Conservation (phyloP, 768 basidiomycete genomes). For the Hypholoma fasciculare region DNA sequence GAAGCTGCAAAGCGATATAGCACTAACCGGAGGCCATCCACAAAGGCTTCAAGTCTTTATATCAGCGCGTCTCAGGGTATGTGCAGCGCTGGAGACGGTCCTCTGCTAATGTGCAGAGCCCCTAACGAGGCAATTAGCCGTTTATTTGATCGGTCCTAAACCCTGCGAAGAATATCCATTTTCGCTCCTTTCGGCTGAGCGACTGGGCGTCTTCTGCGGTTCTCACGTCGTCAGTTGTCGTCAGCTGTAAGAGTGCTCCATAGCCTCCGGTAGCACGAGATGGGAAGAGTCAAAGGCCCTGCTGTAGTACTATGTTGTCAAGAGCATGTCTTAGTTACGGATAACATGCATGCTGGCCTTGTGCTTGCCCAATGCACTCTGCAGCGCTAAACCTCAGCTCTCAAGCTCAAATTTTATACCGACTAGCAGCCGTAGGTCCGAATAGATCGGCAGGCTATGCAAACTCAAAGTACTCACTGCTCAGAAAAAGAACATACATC, state of each 20-base stretch:
- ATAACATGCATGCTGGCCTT: background rate
- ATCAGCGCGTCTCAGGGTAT: background rate
- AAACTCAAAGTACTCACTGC: too few relatives aligned
- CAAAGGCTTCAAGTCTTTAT: background rate
- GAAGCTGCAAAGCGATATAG: background rate
- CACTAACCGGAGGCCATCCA: slow-evolving; percentile 17
- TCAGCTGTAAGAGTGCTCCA: background rate
- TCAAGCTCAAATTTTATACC: too few relatives aligned
- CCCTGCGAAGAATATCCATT: slow-evolving; percentile 12
- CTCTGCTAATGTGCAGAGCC: slow-evolving; percentile 5
- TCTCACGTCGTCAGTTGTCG: background rate
- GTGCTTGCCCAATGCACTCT: too few relatives aligned
- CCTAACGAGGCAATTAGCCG: background rate
- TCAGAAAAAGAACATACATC: too few relatives aligned
- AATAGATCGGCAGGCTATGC: too few relatives aligned
- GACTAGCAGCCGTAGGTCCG: too few relatives aligned
- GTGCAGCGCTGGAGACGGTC: background rate
- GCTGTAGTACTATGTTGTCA: background rate
- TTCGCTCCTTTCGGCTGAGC: slow-evolving; percentile 9
- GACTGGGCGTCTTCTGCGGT: background rate
- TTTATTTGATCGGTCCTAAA: slow-evolving; percentile 7
- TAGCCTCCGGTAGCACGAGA: too few relatives aligned
- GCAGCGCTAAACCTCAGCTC: too few relatives aligned
- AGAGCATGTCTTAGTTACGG: background rate
- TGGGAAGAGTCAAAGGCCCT: background rate